phyloP scores from a whole-genome alignment of 352 stramenopile species.

The Pythium biforme region DNA sequence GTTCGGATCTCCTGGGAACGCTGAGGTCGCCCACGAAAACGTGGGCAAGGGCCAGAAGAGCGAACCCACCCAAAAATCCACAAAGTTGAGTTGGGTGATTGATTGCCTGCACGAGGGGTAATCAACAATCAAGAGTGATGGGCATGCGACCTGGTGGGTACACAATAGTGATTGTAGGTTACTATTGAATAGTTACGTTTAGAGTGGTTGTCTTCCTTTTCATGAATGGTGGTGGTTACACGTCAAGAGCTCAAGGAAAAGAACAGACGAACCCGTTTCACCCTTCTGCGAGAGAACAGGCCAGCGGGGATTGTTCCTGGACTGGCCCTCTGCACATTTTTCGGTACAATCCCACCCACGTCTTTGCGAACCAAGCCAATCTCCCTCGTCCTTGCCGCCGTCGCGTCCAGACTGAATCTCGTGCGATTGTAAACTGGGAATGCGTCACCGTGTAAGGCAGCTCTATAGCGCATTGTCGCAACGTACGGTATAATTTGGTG shows the following conservation, averaged over 20 bases:
- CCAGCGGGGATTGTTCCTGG: conserved; percentile 9
- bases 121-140: conserved; percentile 9
- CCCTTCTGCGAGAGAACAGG: conserved; percentile 16
- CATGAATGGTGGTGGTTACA: conserved; percentile 19
- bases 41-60: conserved; percentile 4
- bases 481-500: conserved; percentile 1
- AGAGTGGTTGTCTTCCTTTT: background rate
- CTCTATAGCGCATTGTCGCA: background rate
- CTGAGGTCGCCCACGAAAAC: background rate
- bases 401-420: background rate
- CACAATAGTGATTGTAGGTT: conserved; percentile 1
- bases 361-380: background rate
- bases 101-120: conserved; percentile 1
- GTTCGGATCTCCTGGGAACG: conserved; percentile 12
- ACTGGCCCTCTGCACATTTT: conserved; percentile 11
- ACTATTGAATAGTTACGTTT: background rate
- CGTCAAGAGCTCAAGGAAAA: conserved; percentile 5
- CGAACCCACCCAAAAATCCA: conserved; percentile 13
- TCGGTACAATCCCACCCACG: background rate
- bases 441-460: background rate
- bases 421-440: background rate
- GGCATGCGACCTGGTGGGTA: background rate
- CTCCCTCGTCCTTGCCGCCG: background rate
- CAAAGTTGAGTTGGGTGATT: conserved; percentile 2
- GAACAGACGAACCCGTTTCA: conserved; percentile 9